Evolutionary conservation across 2,329 filamentous ascomycete genomes (phyloP).

Genomic region (Ascochyta rabiei): DNA sequence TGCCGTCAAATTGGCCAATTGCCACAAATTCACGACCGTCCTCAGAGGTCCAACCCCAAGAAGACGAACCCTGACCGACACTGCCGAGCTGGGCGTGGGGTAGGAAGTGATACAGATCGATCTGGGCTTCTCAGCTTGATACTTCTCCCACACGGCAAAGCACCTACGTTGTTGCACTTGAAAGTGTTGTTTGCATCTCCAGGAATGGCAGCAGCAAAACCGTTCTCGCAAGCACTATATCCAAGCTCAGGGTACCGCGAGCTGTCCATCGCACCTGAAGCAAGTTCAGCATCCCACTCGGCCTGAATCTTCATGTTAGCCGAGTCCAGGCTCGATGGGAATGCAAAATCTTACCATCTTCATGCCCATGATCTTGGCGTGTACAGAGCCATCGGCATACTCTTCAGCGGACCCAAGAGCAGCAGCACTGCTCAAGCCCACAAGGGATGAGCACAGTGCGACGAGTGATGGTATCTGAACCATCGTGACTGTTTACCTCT

Average conservation of each 20-base stretch:
- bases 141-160: too few relatives aligned
- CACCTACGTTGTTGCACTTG: conserved; percentile 44
- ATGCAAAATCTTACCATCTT: conserved; percentile 30
- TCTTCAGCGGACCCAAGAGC: conserved; percentile 35
- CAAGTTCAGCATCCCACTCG: conserved; percentile 35
- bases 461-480: conserved; percentile 20
- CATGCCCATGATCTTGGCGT: conserved; percentile 43
- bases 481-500: conserved; percentile 16
- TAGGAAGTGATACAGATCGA: conserved; percentile 62
- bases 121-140: conserved; percentile 26
- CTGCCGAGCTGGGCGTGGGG: conserved; percentile 59
- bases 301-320: conserved; percentile 20
- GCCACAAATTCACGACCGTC: conserved; percentile 60
- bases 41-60: conserved; percentile 59
- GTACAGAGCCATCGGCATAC: conserved; percentile 44
- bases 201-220: conserved; percentile 42
- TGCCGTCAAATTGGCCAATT: conserved; percentile 54
- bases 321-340: too few relatives aligned
- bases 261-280: conserved; percentile 36
- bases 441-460: conserved; percentile 23
- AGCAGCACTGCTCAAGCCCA: conserved; percentile 29
- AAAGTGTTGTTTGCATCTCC: conserved; percentile 45
- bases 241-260: conserved; percentile 36
- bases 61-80: conserved; percentile 48
- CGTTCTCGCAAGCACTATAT: conserved; percentile 40